phyloP scores from a whole-genome alignment of 495 filamentous ascomycete genomes.

The Penicillium desertorum region DNA sequence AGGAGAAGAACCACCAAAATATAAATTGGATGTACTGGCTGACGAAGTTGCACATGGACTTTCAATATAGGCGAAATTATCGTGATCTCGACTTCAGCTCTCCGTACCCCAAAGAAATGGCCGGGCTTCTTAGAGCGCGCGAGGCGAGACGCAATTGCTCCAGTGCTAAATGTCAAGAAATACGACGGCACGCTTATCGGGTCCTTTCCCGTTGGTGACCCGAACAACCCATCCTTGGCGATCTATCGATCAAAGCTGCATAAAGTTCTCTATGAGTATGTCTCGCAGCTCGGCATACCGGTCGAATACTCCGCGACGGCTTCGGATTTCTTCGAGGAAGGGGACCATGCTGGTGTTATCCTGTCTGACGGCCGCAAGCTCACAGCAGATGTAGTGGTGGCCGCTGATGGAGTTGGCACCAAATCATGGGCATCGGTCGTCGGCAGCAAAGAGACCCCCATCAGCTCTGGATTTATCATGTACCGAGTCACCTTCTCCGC shows the following conservation, averaged over 20 bases:
- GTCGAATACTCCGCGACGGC: constrained; percentile 1
- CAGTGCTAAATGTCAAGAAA: not conserved
- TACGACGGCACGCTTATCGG: not conserved
- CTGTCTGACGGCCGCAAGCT: constrained; percentile 42
- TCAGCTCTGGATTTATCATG: not conserved
- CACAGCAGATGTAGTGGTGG: constrained; percentile 53
- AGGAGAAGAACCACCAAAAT: not conserved
- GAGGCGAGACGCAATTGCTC: not conserved
- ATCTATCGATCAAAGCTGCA: not conserved
- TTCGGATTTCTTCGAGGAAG: constrained; percentile 17
- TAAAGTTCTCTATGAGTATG: not conserved
- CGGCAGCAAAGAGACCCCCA: not conserved
- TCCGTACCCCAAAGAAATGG: not conserved
- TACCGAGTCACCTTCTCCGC: constrained; percentile 15
- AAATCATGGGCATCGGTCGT: constrained; percentile 46
- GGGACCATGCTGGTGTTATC: constrained; percentile 39
- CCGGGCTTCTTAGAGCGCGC: not conserved
- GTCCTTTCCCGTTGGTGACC: not conserved
- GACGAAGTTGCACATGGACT: not conserved
- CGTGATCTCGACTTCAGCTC: not conserved
- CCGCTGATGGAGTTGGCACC: constrained; percentile 52
- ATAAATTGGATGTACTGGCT: not conserved
- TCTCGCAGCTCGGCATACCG: not conserved
- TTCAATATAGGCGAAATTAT: not conserved
- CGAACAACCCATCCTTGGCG: not conserved